These are phyloP conservation scores for Phytomonas serpens DNA, from an alignment of 208 protist species.

Conservation along the genomic window DNA sequence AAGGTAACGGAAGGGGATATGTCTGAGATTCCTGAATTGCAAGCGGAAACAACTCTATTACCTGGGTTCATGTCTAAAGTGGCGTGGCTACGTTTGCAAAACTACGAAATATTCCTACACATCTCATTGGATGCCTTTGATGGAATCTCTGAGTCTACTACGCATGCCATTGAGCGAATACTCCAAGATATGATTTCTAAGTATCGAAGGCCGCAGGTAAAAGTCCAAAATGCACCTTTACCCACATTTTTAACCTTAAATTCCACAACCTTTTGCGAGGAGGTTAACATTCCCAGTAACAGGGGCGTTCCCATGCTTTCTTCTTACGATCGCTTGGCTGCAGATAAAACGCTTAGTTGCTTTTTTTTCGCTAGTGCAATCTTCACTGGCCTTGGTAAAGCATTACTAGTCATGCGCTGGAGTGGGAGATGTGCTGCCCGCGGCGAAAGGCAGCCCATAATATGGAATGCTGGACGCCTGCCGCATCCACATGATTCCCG, in stretches of 20 bases:
- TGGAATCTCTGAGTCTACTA: neutral
- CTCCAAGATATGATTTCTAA: neutral
- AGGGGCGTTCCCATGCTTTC: neutral
- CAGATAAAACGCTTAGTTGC: neutral
- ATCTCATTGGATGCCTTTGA: neutral
- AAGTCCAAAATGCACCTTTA: neutral
- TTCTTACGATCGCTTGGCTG: neutral
- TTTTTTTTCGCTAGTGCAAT: neutral
- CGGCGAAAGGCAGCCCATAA: neutral
- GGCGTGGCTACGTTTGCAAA: neutral
- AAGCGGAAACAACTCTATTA: neutral
- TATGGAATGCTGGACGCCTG: neutral
- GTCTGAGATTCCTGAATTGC: neutral
- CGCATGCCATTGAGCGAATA: neutral
- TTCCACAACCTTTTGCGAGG: neutral
- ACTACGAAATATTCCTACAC: neutral
- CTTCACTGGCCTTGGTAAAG: neutral
- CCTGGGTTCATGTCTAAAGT: neutral
- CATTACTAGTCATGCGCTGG: neutral
- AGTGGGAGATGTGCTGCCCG: neutral
- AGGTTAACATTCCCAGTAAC: neutral
- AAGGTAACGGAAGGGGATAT: neutral
- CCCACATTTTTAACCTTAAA: neutral
- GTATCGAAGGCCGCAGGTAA: neutral
- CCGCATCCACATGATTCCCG: neutral